Evolutionary conservation across 2,329 filamentous ascomycete species (phyloP).

Genomic region (Daldinia sp.): DNA sequence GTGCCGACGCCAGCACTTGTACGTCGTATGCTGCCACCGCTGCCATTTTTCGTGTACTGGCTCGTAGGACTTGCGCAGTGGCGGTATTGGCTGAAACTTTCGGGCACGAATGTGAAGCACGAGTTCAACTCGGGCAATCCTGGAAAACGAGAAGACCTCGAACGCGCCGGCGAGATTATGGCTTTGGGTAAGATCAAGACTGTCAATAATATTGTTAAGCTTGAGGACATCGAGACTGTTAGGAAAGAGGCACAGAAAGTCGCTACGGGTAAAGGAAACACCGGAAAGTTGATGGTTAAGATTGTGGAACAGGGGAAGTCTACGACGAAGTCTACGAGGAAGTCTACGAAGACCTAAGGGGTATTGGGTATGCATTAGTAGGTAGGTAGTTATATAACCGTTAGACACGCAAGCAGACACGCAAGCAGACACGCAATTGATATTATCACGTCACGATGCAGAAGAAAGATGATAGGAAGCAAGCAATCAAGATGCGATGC

Average conservation of each 20-base stretch:
- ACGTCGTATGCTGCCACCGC: constrained; percentile 44
- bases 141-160: constrained; percentile 52
- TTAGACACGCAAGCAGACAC: too few relatives aligned
- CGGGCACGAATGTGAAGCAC: constrained; percentile 55
- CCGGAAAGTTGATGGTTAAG: constrained; percentile 54
- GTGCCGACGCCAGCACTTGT: constrained; percentile 47
- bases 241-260: constrained; percentile 52
- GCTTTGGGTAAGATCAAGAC: constrained; percentile 54
- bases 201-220: constrained; percentile 52
- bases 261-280: constrained; percentile 51
- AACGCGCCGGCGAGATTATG: constrained; percentile 52
- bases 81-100: constrained; percentile 53
- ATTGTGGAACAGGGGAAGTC: constrained; percentile 37
- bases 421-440: background rate
- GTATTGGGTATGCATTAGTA: too few relatives aligned
- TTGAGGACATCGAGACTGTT: constrained; percentile 55
- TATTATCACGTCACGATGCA: background rate
- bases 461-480: background rate
- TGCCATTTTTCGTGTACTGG: constrained; percentile 52
- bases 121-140: constrained; percentile 56
- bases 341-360: too few relatives aligned
- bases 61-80: constrained; percentile 49
- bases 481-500: constrained; percentile 1
- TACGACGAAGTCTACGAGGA: too few relatives aligned
- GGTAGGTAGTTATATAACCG: too few relatives aligned